Conservation (phyloP, 257 asterid species). For the Fraxinus anomala region DNA sequence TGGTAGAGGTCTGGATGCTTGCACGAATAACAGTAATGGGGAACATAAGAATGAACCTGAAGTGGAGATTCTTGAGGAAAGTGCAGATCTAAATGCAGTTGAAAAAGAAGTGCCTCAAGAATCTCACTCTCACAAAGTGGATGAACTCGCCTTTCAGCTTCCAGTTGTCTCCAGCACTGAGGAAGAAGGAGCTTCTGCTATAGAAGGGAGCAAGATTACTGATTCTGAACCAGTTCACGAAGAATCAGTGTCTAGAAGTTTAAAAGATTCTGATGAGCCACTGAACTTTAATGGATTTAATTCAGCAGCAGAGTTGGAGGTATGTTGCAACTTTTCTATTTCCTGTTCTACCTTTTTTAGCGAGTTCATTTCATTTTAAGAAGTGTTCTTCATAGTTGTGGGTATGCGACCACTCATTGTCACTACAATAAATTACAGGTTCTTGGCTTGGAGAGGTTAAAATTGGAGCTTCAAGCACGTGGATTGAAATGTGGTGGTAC, state of each 20-base stretch:
- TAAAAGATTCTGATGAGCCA: constrained; percentile 42
- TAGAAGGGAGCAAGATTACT: constrained; percentile 23
- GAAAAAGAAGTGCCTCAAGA: constrained; percentile 29
- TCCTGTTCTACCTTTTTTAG: background rate
- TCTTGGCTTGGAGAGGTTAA: constrained; percentile 77
- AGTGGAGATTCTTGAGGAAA: constrained; percentile 34
- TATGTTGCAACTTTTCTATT: constrained; percentile 19
- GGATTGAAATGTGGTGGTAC: constrained; percentile 89
- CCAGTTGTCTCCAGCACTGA: constrained; percentile 31
- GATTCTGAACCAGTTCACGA: constrained; percentile 32
- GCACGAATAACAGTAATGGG: constrained; percentile 22
- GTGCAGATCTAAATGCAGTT: constrained; percentile 22
- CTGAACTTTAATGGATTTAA: constrained; percentile 55
- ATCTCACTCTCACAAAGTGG: constrained; percentile 31
- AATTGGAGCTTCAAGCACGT: constrained; percentile 69
- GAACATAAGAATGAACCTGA: constrained; percentile 17
- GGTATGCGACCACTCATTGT: background rate
- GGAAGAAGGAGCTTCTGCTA: constrained; percentile 33
- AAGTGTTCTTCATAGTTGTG: background rate
- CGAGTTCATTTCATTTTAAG: background rate
- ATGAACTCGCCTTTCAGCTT: constrained; percentile 26
- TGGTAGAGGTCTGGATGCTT: constrained; percentile 16
- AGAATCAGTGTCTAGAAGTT: constrained; percentile 31
- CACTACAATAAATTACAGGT: constrained; percentile 39
- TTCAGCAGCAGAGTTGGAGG: constrained; percentile 72